Evolutionary conservation across 129 eudicot genomes (phyloP).

Genomic region (Flaveria bidentis): DNA sequence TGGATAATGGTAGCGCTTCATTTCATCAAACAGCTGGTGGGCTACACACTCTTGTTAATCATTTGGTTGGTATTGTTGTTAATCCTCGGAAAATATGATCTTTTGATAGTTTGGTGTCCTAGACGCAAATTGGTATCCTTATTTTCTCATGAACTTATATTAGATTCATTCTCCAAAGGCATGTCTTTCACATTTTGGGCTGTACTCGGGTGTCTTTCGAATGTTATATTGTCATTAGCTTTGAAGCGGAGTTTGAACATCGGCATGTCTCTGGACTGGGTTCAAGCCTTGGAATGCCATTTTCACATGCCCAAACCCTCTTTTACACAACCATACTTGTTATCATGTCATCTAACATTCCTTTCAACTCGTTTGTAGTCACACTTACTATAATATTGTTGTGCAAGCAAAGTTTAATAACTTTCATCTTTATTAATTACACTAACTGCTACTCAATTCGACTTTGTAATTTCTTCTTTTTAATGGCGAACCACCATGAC

Average conservation of each 20-base stretch:
- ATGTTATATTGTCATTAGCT: constrained; percentile 45
- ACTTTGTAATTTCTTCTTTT: not conserved
- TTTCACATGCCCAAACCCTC: constrained; percentile 81
- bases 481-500: no score
- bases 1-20: constrained; percentile 16
- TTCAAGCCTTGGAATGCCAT: constrained; percentile 86
- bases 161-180: constrained; percentile 50
- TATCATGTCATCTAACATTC: constrained; percentile 46
- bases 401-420: not conserved
- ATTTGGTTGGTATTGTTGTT: constrained; percentile 39
- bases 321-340: constrained; percentile 43
- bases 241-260: constrained; percentile 60
- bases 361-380: not conserved
- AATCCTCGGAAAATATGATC: not conserved
- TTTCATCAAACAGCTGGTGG: constrained; percentile 5
- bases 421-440: not conserved
- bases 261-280: constrained; percentile 51
- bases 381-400: not conserved
- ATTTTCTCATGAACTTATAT: constrained; percentile 18
- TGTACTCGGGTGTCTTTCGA: constrained; percentile 46
- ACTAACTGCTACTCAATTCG: not conserved
- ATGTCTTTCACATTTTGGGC: constrained; percentile 68
- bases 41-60: constrained; percentile 49
- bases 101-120: not conserved
- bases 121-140: no score